Evolutionary conservation across 2,329 filamentous ascomycete genomes (phyloP), one percentile per base, ranked within the genome.

Genomic region (Amauroascus niger): DNA sequence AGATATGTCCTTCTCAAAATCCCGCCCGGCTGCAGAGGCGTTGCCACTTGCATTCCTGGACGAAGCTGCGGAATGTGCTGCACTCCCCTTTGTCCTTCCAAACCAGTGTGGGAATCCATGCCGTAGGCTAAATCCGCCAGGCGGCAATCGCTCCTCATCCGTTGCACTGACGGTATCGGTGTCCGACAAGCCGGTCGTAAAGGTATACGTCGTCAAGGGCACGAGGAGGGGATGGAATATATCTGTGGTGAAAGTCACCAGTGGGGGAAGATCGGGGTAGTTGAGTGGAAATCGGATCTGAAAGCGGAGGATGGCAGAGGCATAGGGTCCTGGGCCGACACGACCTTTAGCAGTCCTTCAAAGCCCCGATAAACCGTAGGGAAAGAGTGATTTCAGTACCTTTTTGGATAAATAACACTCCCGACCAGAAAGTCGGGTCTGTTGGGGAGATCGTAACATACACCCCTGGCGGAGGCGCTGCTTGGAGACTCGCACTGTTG

Each of bases 61-160:
- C 43, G 64, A 68, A 39, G 63, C 58, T 50, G 57, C 59, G 1
- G 69, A 70, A 14, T 63, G 64, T 3, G 64, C 55, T 26, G 64
- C 66, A 39, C 69, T 75, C 56, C 74, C 71, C 48, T 71, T 75
- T 2, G 75, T 75, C 39, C 81, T 74, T n/a, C 81, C 79, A 67
- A 94, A 95, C 91, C 91, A 97, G 51, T 80, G 77, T 0, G 90
- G 88, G 66, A 97, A 97, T 13, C 88, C 91, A 73, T 96, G 87
- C 51, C 87, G 81, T 48, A 97, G 74, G 63, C 87, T 95, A 72
- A 96, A 95, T 0, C 88, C 87, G 1, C 91, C 93, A 0, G 91
- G 90, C 0, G 89, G 87, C 50, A 96, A 73, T 13, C 87, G 77
- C 65, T 94, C 87, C 32, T 88, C 83, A 62, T 95, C 88, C 1